Base-by-base conservation (phyloP, 352 stramenopile genomes). In the Phytophthora nicotianae region DNA sequence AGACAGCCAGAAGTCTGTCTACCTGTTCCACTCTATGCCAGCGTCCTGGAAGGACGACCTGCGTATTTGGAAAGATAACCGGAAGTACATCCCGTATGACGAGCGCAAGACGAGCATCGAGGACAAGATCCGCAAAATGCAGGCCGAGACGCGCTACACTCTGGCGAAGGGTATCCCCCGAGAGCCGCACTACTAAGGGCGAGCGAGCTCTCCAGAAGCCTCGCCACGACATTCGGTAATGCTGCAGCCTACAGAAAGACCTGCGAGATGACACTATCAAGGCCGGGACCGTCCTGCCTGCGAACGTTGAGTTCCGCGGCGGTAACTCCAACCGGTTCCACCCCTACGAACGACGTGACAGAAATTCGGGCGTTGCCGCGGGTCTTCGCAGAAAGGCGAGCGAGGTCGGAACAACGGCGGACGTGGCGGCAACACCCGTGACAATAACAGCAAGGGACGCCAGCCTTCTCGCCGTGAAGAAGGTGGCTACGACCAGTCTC, bases 21-120 rank as follows among this genome's bases (percentile, higher is more conserved):
- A 58, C n/a, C 37, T 58, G 21, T 49, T 49, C n/a, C 35, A 58
- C n/a, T 40, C n/a, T 0, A 58, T 49, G 37, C 23, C 50, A 4
- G 11, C 6, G 5, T 58, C 50, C 1, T 58, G 37, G 37, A 48
- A 49, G 23, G n/a, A 58, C 10, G 50, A 58, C n/a, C 37, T 58
- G 2, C 32, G 32, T 5, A 38, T 38, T n/a, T 38, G 9, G 32
- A 38, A 38, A n/a, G 9, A 13, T 38, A 38, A 38, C 11, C 13
- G 32, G 32, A 38, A 17, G 32, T 17, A 38, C 32, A 40, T 40
- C 14, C 33, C 14, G 33, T 40, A 40, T n/a, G 33, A 40, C 5
- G 33, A 40, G 6, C 33, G 7, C 4, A 40, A 40, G 33, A 40
- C 14, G 33, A 40, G 35, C 35, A 41, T 19, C 35, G 35, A 41